Base-by-base conservation (phyloP, 371 early-diverging fungal species). In the Entomophthora muscae region DNA sequence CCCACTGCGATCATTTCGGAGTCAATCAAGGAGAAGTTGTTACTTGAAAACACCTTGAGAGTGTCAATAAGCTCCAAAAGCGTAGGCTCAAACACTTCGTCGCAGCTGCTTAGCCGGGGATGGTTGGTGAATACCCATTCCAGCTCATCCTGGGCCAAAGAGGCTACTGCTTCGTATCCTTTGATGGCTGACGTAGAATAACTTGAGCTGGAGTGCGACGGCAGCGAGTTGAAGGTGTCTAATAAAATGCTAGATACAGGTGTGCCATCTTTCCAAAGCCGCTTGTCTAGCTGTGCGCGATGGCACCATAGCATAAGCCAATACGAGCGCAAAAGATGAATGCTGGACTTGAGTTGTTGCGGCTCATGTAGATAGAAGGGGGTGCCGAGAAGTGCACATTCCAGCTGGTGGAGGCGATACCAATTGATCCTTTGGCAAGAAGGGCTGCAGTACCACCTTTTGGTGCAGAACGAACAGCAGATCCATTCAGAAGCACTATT, bases 1-100 rank as follows among this genome's bases (percentile, higher is more conserved):
- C 84, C 91, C 66, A 86, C 70, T 1, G 77, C 65, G 67, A 83
- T 84, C 64, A 86, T 66, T 23, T 88, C 80, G 0, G 71, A 66
- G 64, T 86, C 86, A 64, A 78, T 70, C 33, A 83, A 76, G 0
- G 78, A 73, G 66, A 88, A 88, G 67, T 88, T 89, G 72, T 90
- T 90, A 70, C 85, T 84, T 12, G 78, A 79, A 63, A 89, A 86
- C 12, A 79, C 80, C 53, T 79, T 76, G 23, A 86, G 70, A 32
- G 72, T 73, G 23, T 75, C 73, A 24, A 85, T 69, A 5, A 77
- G 57, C 29, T 75, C 71, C 21, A 17, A 42, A 42, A 42, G 5
- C 10, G 42, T 42, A 42, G 42, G 42, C 17, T 42, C 42, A 42
- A 42, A 42, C 42, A 42, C 42, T 42, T 17, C 10, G 17, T 42